These are phyloP conservation scores for Fusarium zealandicum DNA, from an alignment of 2,329 filamentous ascomycete genomes.

Conservation along the genomic window DNA sequence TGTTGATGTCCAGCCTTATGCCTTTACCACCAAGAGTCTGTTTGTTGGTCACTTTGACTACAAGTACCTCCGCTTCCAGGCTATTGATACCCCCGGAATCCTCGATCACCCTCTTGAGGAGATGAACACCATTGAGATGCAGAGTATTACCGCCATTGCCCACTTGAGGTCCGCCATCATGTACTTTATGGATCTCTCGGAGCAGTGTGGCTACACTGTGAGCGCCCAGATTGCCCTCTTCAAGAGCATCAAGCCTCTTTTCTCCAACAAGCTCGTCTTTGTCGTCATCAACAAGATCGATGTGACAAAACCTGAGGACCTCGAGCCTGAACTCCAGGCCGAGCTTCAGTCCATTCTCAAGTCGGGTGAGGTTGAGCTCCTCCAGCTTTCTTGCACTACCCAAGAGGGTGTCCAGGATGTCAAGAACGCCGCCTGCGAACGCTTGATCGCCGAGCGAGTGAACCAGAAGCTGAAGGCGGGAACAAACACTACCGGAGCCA, in stretches of 20 bases:
- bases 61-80: slow-evolving; percentile 70
- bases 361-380: slow-evolving; percentile 87
- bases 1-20: slow-evolving; percentile 96
- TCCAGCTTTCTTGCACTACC: slow-evolving; percentile 94
- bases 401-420: slow-evolving; percentile 93
- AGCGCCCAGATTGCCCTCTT: slow-evolving; percentile 93
- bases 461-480: slow-evolving; percentile 96
- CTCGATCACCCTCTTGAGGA: slow-evolving; percentile 96
- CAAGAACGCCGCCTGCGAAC: slow-evolving; percentile 93
- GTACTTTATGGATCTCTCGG: slow-evolving; percentile 97
- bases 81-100: slow-evolving; percentile 98
- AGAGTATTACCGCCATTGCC: slow-evolving; percentile 94
- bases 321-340: slow-evolving; percentile 79
- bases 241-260: slow-evolving; percentile 94
- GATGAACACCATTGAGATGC: slow-evolving; percentile 99
- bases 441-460: slow-evolving; percentile 89
- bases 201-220: slow-evolving; percentile 96
- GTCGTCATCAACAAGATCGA: slow-evolving; percentile 99
- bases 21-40: slow-evolving; percentile 96
- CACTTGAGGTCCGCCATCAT: slow-evolving; percentile 94
- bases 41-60: slow-evolving; percentile 99
- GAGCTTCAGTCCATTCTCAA: slow-evolving; percentile 83
- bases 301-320: slow-evolving; percentile 83
- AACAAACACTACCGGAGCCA: slow-evolving; percentile 75
- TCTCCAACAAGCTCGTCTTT: slow-evolving; percentile 97